Conservation (phyloP, 164 flowering plant species). For the Akebia trifoliata region DNA sequence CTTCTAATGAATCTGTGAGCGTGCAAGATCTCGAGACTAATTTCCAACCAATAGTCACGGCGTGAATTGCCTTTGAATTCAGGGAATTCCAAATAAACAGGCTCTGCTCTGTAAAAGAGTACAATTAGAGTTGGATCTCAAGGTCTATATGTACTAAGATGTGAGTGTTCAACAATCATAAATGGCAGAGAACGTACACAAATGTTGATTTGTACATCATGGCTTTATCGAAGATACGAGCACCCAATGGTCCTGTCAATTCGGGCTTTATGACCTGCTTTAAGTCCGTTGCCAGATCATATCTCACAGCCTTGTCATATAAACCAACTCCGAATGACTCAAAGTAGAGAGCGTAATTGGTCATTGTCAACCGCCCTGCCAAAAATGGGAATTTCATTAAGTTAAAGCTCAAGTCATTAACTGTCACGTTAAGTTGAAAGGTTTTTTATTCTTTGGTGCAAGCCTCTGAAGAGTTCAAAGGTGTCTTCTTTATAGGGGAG, state of each 20-base stretch:
- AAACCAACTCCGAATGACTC: conserved; percentile 77
- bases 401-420: not conserved
- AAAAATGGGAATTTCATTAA: conserved; percentile 7
- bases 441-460: no score
- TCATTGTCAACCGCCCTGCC: conserved; percentile 77
- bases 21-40: conserved; percentile 62
- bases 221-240: conserved; percentile 87
- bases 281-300: conserved; percentile 63
- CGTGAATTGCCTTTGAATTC: conserved; percentile 80
- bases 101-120: conserved; percentile 55
- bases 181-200: conserved; percentile 42
- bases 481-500: no score
- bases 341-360: conserved; percentile 73
- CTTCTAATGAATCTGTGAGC: conserved; percentile 62
- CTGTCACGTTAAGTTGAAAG: no score
- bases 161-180: conserved; percentile 6
- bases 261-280: conserved; percentile 86
- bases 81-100: conserved; percentile 75
- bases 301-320: conserved; percentile 74
- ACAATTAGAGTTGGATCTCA: conserved; percentile 9
- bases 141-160: not conserved
- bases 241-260: conserved; percentile 88
- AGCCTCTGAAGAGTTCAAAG: no score
- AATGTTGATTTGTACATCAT: conserved; percentile 74
- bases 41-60: conserved; percentile 90